Conservation (phyloP, 805 yeast genomes). For the Myxozyma vanderwaltii region DNA sequence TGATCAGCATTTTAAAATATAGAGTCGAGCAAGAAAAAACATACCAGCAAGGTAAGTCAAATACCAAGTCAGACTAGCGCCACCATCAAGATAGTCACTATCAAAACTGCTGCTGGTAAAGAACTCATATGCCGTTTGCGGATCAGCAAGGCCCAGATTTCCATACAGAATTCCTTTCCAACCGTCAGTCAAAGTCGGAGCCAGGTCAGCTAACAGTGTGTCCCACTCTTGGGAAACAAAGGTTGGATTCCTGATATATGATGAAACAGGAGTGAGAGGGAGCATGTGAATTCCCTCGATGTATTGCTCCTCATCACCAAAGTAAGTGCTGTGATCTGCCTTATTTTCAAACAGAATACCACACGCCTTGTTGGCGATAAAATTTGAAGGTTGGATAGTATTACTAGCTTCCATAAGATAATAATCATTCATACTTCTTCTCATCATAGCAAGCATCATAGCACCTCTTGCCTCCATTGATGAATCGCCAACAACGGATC, state of each 20-base stretch:
- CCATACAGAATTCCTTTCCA: conserved; percentile 74
- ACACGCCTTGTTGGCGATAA: conserved; percentile 60
- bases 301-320: conserved; percentile 61
- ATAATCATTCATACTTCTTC: conserved; percentile 58
- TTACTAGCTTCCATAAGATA: conserved; percentile 54
- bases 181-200: conserved; percentile 48
- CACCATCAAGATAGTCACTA: conserved; percentile 67
- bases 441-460: conserved; percentile 59
- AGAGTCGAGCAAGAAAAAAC: neutral
- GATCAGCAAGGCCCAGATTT: conserved; percentile 74
- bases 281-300: conserved; percentile 81
- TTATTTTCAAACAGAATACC: conserved; percentile 75
- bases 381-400: conserved; percentile 53
- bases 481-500: conserved; percentile 54
- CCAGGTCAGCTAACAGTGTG: conserved; percentile 47
- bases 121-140: conserved; percentile 61
- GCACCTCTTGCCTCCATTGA: conserved; percentile 59
- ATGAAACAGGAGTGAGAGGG: conserved; percentile 65
- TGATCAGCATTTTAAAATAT: neutral
- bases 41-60: conserved; percentile 62
- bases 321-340: conserved; percentile 70
- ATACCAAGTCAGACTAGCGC: conserved; percentile 87
- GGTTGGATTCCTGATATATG: conserved; percentile 54
- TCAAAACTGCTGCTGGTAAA: conserved; percentile 60
- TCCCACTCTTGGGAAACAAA: conserved; percentile 65